Base-by-base conservation (phyloP, 2,329 filamentous ascomycete species). In the Septoria petroselini region DNA sequence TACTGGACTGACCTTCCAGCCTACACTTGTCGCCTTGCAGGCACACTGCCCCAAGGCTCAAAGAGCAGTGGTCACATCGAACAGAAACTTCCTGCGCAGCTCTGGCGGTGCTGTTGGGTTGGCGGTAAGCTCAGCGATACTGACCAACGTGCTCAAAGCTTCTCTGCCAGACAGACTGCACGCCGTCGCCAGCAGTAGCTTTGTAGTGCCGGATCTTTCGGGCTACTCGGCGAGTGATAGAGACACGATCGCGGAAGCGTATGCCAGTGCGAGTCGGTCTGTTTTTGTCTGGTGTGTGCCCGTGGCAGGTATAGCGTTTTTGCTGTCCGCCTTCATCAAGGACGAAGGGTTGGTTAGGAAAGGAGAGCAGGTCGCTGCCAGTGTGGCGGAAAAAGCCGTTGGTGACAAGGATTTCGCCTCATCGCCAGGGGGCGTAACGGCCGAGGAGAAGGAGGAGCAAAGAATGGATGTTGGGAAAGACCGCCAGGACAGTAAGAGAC, bases 31-130 rank as follows among this genome's bases (percentile, higher is more conserved):
- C 4, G 81, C 80, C 1, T 37, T 65, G 19, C 64, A 66, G 41
- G 64, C 64, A 3, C 79, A 83, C 61, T 76, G 73, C 17, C 69
- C 72, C 1, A 80, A 80, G 60, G 67, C 74, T 0, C 76, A 83
- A 35, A 73, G 82, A 15, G 82, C 82, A 1, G 77, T 84, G 1
- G 76, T 83, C 15, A 84, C 83, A 29, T 80, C 78, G 2, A 76
- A 78, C 43, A 73, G 82, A 1, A 85, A 85, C 57, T 84, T 84
- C 61, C 72, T 83, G 52, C 76, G 82, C 6, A 77, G 75, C 39
- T 68, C 80, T 3, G 81, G 82, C 7, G 81, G 80, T 18, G 72
- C 80, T 1, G 71, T 76, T 11, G 81, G 81, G 0, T 72, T 85
- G 0, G 80, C 79, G 0, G 68, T 83, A 7, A 79, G 76, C 0